Conservation (phyloP, 2,329 filamentous ascomycete genomes). For the Penicillium sp. region DNA sequence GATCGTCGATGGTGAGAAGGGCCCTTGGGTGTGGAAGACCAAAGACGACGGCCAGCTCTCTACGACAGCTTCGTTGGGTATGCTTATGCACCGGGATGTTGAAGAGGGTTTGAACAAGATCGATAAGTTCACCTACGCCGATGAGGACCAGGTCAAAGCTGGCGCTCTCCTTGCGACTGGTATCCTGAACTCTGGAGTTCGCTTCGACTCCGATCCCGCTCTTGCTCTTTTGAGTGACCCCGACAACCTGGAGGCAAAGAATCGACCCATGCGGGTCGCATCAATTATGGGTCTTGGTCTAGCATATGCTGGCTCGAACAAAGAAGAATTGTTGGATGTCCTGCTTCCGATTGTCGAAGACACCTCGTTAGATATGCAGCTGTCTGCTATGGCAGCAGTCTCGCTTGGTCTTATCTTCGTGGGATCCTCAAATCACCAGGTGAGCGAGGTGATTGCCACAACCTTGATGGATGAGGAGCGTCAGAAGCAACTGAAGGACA, state of each 20-base stretch:
- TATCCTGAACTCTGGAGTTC: constrained; percentile 91
- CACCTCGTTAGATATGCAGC: constrained; percentile 83
- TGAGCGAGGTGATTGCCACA: constrained; percentile 87
- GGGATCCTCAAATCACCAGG: constrained; percentile 85
- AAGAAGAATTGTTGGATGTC: constrained; percentile 79
- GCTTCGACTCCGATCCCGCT: constrained; percentile 84
- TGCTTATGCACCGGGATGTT: constrained; percentile 89
- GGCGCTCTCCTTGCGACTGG: constrained; percentile 91
- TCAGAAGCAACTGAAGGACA: constrained; percentile 87
- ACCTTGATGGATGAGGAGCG: constrained; percentile 93
- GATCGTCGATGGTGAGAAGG: constrained; percentile 83
- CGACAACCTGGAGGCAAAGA: constrained; percentile 77
- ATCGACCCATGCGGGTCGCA: constrained; percentile 72
- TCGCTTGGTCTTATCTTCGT: constrained; percentile 89
- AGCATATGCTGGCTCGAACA: constrained; percentile 91
- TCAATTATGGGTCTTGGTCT: constrained; percentile 95
- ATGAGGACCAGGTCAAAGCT: constrained; percentile 82
- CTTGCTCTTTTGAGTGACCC: constrained; percentile 79
- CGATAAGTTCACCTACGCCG: constrained; percentile 86
- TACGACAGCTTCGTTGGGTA: constrained; percentile 88
- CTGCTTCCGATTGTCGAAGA: constrained; percentile 86
- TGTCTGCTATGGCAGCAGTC: constrained; percentile 92
- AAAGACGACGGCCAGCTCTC: constrained; percentile 98
- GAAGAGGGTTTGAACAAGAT: constrained; percentile 90
- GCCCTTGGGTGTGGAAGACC: constrained; percentile 98